Conservation (phyloP, 768 basidiomycete species). For the Russula dissimulans region DNA sequence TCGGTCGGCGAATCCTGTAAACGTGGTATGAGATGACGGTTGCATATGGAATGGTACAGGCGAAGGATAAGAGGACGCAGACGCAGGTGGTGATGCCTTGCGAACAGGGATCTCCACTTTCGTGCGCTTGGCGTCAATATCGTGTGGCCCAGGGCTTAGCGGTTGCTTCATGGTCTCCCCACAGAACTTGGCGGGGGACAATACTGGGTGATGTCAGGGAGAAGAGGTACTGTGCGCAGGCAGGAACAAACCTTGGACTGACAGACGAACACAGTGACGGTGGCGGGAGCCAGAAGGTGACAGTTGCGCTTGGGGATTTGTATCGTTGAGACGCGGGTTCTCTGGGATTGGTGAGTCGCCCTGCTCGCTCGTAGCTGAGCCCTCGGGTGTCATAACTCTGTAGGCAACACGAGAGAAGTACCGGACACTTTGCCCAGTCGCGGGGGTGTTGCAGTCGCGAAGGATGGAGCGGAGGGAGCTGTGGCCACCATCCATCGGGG, state of each 20-base stretch:
- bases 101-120: too few species aligned
- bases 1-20: too few species aligned
- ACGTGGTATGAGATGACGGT: too few species aligned
- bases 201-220: constrained; percentile 16
- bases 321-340: constrained; percentile 23
- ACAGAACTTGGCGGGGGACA: too few species aligned
- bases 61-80: too few species aligned
- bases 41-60: too few species aligned
- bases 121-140: too few species aligned
- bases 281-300: constrained; percentile 13
- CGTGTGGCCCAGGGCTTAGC: too few species aligned
- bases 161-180: too few species aligned
- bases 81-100: too few species aligned
- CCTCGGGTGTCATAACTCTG: constrained; percentile 56
- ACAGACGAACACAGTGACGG: constrained; percentile 8
- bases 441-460: constrained; percentile 60
- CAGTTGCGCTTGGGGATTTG: constrained; percentile 23
- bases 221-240: constrained; percentile 14
- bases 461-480: constrained; percentile 65
- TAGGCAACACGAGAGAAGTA: constrained; percentile 67
- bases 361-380: constrained; percentile 38
- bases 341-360: constrained; percentile 25
- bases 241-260: constrained; percentile 17
- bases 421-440: constrained; percentile 70
- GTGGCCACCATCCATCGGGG: constrained; percentile 30